Evolutionary conservation across 2,329 filamentous ascomycete genomes (phyloP), one percentile per base, ranked within the genome.

Genomic region (Apiospora rasikravindrae): DNA sequence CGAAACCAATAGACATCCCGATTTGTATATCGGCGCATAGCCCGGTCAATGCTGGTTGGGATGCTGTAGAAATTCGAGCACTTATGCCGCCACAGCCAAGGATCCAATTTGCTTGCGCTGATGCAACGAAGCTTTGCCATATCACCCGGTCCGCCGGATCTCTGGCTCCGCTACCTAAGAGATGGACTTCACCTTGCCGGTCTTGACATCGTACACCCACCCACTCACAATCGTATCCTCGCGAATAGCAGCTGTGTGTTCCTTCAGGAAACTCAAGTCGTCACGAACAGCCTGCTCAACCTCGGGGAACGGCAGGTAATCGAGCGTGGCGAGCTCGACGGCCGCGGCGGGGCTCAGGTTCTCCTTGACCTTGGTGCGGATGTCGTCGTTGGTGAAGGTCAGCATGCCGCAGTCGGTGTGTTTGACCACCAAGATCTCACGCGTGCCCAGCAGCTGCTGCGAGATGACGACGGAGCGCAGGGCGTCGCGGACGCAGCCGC

Each of bases 401-500:
- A 93, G 80, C 92, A 93, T 94, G 1, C 92, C 92, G 77, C 92
- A 94, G 10, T 89, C 90, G 0, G 91, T 93, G 74, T 94, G 92
- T 83, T 94, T 94, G 77, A 95, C 85, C 33, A 95, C 80, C 24
- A 95, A 81, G 69, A 96, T 91, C 81, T 96, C 93, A 1, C 87
- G 86, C 0, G 94, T 96, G 11, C 91, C 93, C 0, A 96, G 87
- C 10, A 96, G 85, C 80, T 96, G 93, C 82, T 96, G 87, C 0
- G 92, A 95, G 77, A 96, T 94, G 73, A 96, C 81, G 71, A 96
- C 88, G 26, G 90, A 93, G 69, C 94, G 91, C 10, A 95, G 85
- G 0, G 91, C 92, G 71, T 96, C 93, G 49, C 85, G 83, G 1
- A 89, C 91, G 22, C 88, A 90, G 0, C 86, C 93, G 2, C 92